Percentiles rank a stretch among this genome's conserved stretches.
These are phyloP conservation scores for Quercus berberidifolia DNA, from an alignment of 306 rosid species.

Conservation along the genomic window DNA sequence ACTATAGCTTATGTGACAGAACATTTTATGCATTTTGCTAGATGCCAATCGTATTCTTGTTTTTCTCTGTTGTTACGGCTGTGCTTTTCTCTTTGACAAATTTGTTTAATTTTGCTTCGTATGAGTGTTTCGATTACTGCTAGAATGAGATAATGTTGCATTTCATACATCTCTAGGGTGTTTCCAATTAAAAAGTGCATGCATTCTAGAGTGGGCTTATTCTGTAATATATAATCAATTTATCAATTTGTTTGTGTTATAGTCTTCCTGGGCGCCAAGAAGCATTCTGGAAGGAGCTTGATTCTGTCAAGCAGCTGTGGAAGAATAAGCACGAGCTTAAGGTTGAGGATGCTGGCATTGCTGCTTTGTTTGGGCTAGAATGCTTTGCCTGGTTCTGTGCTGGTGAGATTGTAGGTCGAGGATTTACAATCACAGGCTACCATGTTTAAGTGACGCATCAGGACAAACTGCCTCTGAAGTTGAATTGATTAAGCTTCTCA, in stretches of 20 bases:
- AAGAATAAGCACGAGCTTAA: constrained; percentile 26
- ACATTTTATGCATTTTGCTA: not conserved
- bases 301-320: constrained; percentile 28
- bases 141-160: not conserved
- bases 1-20: not conserved
- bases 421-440: constrained; percentile 37
- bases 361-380: constrained; percentile 31
- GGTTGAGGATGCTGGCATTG: constrained; percentile 36
- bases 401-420: constrained; percentile 36
- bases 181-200: not conserved
- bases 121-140: not conserved
- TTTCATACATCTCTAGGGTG: not conserved
- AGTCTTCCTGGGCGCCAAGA: constrained; percentile 29
- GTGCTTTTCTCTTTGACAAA: not conserved
- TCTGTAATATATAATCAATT: not conserved
- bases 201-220: not conserved
- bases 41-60: not conserved
- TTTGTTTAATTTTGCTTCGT: not conserved
- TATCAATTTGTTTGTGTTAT: not conserved
- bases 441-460: not conserved
- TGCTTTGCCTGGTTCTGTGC: constrained; percentile 33
- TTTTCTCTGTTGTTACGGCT: not conserved
- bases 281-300: constrained; percentile 28
- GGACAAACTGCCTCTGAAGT: not conserved
- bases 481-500: not conserved